Evolutionary conservation across 257 asterid species (phyloP), one percentile per base, ranked within the genome.

Genomic region (Petunia axillaris): DNA sequence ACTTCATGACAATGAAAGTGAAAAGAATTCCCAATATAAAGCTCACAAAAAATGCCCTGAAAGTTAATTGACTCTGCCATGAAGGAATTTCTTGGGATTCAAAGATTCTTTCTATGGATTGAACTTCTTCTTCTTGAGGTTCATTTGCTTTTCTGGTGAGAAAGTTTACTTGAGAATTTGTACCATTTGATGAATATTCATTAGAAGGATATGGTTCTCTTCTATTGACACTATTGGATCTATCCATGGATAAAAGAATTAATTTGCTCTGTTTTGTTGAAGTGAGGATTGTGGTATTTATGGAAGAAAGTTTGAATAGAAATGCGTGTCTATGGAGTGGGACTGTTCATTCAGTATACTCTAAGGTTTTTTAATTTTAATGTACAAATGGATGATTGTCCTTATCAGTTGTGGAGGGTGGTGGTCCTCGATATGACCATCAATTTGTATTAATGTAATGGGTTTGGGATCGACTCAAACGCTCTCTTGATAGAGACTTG

Each of bases 1-100:
- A 89, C 52, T 91, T 92, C 91, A 90, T 89, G 0, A 87, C 93
- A 41, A 87, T 89, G 85, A 91, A 87, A 52, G 86, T 81, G 80
- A 92, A 91, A 81, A 88, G 68, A 39, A 89, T 67, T 1, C 88
- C 85, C 52, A 92, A 54, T n/a, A 89, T 0, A 2, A 92, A 85
- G 81, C 97, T 92, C 81, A 88, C 93, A 8, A 35, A 87, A 40
- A 92, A 83, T 9, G 96, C 94, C 64, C 96, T 87, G 0, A 82
- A 5, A 2, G 93, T 92, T 55, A 92, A 66, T 81, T 92, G 97
- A 38, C 78, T 85, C 79, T 76, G 73, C 97, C 97, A 92, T 53
- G 97, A 81, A 0, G 94, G 93, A 2, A 88, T 88, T 75, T 89
- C 87, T 55, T 67, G 68, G 2, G 81, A 55, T 78, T 89, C 93